Evolutionary conservation across 2,329 filamentous ascomycete genomes (phyloP).

Genomic region (Penicillium sp.): DNA sequence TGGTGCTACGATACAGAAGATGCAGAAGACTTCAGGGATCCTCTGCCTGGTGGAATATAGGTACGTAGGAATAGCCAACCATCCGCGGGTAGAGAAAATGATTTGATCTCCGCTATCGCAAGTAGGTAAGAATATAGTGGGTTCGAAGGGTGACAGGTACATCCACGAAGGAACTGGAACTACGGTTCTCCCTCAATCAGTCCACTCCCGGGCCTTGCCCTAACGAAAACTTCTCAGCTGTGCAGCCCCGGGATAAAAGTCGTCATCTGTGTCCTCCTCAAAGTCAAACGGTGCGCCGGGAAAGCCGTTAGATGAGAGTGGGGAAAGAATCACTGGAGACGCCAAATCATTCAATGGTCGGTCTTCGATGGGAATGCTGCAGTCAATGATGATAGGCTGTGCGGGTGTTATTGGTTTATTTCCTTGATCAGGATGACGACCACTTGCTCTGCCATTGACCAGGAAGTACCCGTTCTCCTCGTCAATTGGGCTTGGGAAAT

Average conservation of each 20-base stretch:
- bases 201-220: not conserved
- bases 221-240: not conserved
- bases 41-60: too few relatives aligned
- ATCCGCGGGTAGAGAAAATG: too few relatives aligned
- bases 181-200: too few relatives aligned
- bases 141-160: not conserved
- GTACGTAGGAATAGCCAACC: too few relatives aligned
- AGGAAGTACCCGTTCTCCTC: conserved; percentile 29
- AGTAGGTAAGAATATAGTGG: conserved; percentile 1
- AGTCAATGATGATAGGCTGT: conserved; percentile 17
- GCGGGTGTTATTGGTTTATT: conserved; percentile 25
- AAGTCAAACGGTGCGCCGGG: not conserved
- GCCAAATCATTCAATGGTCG: conserved; percentile 22
- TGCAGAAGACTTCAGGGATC: too few relatives aligned
- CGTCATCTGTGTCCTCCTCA: conserved; percentile 7
- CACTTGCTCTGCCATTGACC: conserved; percentile 29
- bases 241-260: conserved; percentile 6
- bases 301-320: not conserved
- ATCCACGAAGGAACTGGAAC: not conserved
- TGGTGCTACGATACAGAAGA: too few relatives aligned
- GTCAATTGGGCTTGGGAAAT: conserved; percentile 13
- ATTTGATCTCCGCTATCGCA: not conserved
- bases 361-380: conserved; percentile 5
- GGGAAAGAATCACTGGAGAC: not conserved
- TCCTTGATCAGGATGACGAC: conserved; percentile 23